These are phyloP conservation scores for Inosperma sp. DNA, from an alignment of 768 basidiomycete species.

Conservation along the genomic window DNA sequence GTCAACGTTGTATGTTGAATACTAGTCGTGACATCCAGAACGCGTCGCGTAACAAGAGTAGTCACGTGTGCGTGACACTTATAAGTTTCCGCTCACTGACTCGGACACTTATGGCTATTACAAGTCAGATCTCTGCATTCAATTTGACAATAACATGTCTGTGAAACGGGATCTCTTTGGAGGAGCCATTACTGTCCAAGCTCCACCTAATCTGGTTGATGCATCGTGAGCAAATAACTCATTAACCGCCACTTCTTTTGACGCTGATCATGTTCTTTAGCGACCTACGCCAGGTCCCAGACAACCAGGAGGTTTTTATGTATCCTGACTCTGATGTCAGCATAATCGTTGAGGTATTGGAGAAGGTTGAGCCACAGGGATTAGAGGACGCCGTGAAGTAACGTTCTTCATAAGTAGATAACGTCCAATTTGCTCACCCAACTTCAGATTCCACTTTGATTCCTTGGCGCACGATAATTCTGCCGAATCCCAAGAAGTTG, in stretches of 20 bases:
- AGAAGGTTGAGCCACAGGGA: conserved; percentile 59
- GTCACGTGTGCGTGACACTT: conserved; percentile 12
- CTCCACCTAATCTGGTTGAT: conserved; percentile 64
- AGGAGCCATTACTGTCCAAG: conserved; percentile 67
- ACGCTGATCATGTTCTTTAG: conserved; percentile 23
- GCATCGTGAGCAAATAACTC: conserved; percentile 65
- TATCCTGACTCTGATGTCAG: conserved; percentile 64
- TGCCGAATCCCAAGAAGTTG: conserved; percentile 49
- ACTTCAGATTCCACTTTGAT: conserved; percentile 79
- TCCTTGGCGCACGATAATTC: conserved; percentile 89
- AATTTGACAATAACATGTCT: conserved; percentile 12
- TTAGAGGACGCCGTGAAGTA: conserved; percentile 67
- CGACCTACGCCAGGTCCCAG: conserved; percentile 76
- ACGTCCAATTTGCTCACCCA: conserved; percentile 4
- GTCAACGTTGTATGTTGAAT: conserved; percentile 4
- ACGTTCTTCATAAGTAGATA: conserved; percentile 18
- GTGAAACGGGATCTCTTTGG: conserved; percentile 65
- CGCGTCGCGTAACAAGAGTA: conserved; percentile 27
- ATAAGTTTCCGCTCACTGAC: conserved; percentile 1
- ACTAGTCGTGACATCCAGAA: conserved; percentile 20
- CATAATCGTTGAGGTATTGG: conserved; percentile 79
- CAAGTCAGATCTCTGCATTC: not conserved
- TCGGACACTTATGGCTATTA: conserved; percentile 1
- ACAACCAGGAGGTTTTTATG: conserved; percentile 92
- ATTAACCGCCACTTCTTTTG: not conserved